A percentile compares a stretch with the other conserved stretches of the same genome.
Evolutionary conservation across 768 basidiomycete species (phyloP).

Genomic region (Leccinum barrowsii): DNA sequence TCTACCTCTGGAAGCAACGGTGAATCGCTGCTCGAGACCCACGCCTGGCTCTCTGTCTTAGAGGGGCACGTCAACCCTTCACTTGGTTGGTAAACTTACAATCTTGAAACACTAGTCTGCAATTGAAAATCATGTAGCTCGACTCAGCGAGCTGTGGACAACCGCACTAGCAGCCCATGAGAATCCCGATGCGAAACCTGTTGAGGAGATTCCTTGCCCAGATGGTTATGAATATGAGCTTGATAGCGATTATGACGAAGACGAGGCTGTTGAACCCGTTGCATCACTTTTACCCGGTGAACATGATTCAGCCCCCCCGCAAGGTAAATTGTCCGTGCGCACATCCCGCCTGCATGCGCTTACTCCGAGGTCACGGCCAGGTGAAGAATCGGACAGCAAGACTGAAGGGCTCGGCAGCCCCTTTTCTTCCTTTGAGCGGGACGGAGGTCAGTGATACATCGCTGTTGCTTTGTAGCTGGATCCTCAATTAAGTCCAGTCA

Average conservation of each 20-base stretch:
- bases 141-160: conserved; percentile 9
- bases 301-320: neutral
- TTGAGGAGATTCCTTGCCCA: conserved; percentile 6
- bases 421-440: conserved; percentile 11
- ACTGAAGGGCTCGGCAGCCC: neutral
- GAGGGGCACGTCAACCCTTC: conserved; percentile 4
- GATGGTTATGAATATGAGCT: conserved; percentile 16
- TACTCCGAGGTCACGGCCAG: conserved; percentile 1
- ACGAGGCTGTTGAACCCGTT: neutral
- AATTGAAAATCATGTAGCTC: conserved; percentile 10
- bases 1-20: neutral
- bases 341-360: no score
- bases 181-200: neutral
- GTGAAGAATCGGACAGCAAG: neutral
- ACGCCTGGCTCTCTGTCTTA: conserved; percentile 17
- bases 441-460: conserved; percentile 1
- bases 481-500: conserved; percentile 11
- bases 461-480: neutral
- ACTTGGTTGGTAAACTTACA: conserved; percentile 5
- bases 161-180: neutral
- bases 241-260: conserved; percentile 28
- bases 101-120: neutral
- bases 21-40: neutral
- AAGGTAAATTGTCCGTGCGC: no score
- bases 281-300: neutral